Conservation (phyloP, 331 rosid genomes). For the Malus hybrid region DNA sequence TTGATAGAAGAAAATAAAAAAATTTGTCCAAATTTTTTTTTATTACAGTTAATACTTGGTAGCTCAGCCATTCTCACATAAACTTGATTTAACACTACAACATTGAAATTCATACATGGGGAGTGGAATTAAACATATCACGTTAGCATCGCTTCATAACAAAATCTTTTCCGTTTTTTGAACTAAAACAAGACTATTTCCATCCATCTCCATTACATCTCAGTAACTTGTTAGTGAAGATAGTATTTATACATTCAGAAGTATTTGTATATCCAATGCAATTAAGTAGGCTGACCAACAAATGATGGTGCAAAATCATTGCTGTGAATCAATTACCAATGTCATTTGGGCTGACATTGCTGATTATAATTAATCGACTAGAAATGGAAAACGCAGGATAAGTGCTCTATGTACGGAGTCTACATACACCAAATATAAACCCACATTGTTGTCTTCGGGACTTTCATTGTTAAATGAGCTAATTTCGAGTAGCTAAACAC, state of each 20-base stretch:
- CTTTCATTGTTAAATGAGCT: not conserved
- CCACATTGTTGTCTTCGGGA: not conserved
- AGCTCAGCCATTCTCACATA: not conserved
- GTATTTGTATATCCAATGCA: not conserved
- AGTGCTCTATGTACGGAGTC: no score
- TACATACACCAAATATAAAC: not conserved
- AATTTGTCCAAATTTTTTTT: not conserved
- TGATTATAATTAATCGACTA: no score
- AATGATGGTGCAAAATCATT: not conserved
- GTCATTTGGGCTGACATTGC: not conserved
- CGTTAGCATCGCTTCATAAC: not conserved
- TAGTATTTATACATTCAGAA: not conserved
- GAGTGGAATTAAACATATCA: not conserved
- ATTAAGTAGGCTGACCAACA: not conserved
- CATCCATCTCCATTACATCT: not conserved
- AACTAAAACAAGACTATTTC: not conserved
- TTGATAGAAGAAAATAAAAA: not conserved
- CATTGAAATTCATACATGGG: not conserved
- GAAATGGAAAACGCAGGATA: not conserved
- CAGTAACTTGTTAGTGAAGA: not conserved
- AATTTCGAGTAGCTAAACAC: not conserved
- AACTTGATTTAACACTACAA: not conserved
- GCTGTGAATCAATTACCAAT: not conserved
- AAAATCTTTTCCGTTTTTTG: not conserved
- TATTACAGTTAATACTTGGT: no score